phyloP scores from a whole-genome alignment of 176 grass and related monocot species.

The Bromus sterilis region DNA sequence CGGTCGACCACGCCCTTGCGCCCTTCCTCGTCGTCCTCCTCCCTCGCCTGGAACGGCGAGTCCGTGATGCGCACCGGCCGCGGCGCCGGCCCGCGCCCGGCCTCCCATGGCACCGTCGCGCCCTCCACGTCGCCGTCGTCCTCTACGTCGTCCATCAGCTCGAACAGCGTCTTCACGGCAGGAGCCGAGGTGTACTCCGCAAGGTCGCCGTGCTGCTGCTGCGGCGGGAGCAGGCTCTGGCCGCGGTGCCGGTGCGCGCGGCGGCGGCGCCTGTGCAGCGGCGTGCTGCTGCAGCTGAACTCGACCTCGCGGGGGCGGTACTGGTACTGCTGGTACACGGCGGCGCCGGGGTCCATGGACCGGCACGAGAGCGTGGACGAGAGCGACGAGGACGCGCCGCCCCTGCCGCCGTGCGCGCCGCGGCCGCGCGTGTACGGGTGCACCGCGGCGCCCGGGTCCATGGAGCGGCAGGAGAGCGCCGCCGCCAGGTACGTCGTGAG shows the following conservation, averaged over 20 bases:
- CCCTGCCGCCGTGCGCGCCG: neutral
- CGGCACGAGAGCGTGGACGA: conserved; percentile 45
- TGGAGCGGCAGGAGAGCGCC: conserved; percentile 48
- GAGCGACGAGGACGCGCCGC: neutral
- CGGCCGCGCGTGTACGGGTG: conserved; percentile 28
- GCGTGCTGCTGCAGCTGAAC: conserved; percentile 91
- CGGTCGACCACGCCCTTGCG: conserved; percentile 37
- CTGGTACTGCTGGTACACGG: conserved; percentile 37
- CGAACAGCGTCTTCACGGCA: conserved; percentile 40
- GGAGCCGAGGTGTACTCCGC: neutral
- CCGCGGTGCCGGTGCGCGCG: neutral
- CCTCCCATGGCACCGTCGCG: neutral
- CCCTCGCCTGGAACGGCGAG: conserved; percentile 42
- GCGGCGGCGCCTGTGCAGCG: conserved; percentile 25
- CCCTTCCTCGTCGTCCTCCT: conserved; percentile 36
- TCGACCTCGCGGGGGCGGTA: conserved; percentile 61
- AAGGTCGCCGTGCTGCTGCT: neutral
- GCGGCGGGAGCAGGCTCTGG: neutral
- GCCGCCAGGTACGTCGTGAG: conserved; percentile 9
- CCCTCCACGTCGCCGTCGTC: neutral
- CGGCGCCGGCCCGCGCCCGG: neutral
- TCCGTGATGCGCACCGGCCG: conserved; percentile 54
- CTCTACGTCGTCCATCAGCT: conserved; percentile 38
- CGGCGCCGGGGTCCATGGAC: conserved; percentile 47
- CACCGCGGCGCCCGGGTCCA: conserved; percentile 54